phyloP scores from a whole-genome alignment of 2,329 filamentous ascomycete genomes.

The Emericellopsis atlantica region DNA sequence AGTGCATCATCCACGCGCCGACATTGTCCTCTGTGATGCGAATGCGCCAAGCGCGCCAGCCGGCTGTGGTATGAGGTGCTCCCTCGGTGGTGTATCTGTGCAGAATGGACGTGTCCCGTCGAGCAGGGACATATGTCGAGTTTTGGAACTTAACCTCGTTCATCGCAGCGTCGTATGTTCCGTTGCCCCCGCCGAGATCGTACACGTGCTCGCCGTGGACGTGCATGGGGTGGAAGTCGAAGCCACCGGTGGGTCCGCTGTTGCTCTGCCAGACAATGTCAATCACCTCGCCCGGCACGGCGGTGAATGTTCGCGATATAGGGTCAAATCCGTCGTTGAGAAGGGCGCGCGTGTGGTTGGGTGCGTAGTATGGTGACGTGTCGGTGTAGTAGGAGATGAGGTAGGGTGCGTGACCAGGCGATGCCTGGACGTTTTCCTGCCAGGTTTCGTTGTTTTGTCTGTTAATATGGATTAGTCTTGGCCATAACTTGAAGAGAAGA shows the following conservation, averaged over 20 bases:
- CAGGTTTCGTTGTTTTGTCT: constrained; percentile 29
- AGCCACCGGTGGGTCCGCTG: constrained; percentile 16
- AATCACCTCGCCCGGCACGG: constrained; percentile 40
- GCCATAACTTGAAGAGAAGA: background rate
- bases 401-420: constrained; percentile 21
- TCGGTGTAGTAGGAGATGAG: constrained; percentile 37
- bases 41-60: constrained; percentile 50
- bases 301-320: constrained; percentile 33
- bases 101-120: constrained; percentile 37
- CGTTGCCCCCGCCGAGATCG: constrained; percentile 39
- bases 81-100: constrained; percentile 36
- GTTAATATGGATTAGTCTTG: background rate
- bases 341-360: constrained; percentile 34
- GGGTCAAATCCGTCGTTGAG: constrained; percentile 42
- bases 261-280: constrained; percentile 37
- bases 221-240: constrained; percentile 41
- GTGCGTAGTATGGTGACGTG: constrained; percentile 29
- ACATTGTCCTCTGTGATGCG: constrained; percentile 29
- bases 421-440: constrained; percentile 18
- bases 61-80: constrained; percentile 24
- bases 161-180: constrained; percentile 33
- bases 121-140: constrained; percentile 15
- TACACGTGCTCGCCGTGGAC: constrained; percentile 40
- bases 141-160: constrained; percentile 25
- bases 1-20: constrained; percentile 36